These are phyloP conservation scores for Aquilaria malaccensis DNA, from an alignment of 345 rosid genomes.

Conservation along the genomic window DNA sequence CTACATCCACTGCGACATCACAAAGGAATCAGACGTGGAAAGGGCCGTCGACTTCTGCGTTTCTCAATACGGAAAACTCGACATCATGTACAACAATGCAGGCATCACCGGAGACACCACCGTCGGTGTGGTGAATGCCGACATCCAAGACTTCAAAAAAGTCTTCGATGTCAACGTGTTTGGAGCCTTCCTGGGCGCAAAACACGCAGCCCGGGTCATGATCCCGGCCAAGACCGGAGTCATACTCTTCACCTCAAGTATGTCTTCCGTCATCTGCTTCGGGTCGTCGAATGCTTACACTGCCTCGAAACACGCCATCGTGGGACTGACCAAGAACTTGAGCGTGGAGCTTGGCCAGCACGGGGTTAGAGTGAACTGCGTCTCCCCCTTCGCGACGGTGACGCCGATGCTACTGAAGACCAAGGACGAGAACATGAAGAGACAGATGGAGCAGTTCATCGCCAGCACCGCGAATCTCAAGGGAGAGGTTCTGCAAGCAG, in stretches of 20 bases:
- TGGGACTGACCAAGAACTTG: slow-evolving; percentile 16
- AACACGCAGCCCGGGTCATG: slow-evolving; percentile 15
- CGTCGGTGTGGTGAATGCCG: too few species aligned
- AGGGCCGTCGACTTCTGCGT: slow-evolving; percentile 5
- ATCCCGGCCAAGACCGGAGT: slow-evolving; percentile 2
- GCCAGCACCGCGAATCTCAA: slow-evolving; percentile 3
- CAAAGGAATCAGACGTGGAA: slow-evolving; percentile 9
- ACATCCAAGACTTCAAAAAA: slow-evolving; percentile 5
- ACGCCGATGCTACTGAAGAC: slow-evolving; percentile 3
- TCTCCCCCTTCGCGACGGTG: slow-evolving; percentile 1
- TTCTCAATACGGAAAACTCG: slow-evolving; percentile 13
- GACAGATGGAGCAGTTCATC: not conserved
- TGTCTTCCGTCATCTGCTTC: not conserved
- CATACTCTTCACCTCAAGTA: slow-evolving; percentile 14
- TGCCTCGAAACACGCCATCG: slow-evolving; percentile 11
- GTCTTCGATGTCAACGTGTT: slow-evolving; percentile 9
- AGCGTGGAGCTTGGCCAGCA: slow-evolving; percentile 16
- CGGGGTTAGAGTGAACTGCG: slow-evolving; percentile 20
- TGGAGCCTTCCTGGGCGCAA: slow-evolving; percentile 12
- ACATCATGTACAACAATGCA: slow-evolving; percentile 19
- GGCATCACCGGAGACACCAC: slow-evolving; percentile 1
- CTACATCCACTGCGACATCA: slow-evolving; percentile 59
- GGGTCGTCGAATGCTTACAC: slow-evolving; percentile 4
- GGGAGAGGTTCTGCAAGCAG: not conserved
- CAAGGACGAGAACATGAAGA: not conserved